Base-by-base conservation (phyloP, 2,329 filamentous ascomycete genomes). In the Chaetomium strumarium region DNA sequence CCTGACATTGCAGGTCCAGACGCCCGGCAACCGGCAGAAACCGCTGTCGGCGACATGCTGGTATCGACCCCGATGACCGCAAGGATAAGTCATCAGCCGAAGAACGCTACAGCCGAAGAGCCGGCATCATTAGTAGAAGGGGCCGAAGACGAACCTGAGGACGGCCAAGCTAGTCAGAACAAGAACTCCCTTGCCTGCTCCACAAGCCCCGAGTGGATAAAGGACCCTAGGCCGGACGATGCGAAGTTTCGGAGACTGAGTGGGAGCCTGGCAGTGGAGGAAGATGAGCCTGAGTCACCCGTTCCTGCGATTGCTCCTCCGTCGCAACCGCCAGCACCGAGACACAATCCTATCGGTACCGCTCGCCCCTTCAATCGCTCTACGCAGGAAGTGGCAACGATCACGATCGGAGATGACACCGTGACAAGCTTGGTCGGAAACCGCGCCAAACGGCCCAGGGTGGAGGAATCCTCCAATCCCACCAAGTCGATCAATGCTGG, bases 331-430 rank as follows among this genome's bases (percentile, higher is more conserved):
- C 62, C 64, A 36, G 63, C 63, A 11, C 56, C 61, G 16, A 64
- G 59, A 34, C 56, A 58, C 16, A 64, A 47, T 24, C 55, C 55
- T 13, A 48, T 52, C 13, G 58, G 61, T 6, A 44, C 56, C 1
- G n/a, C 58, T 6, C 58, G 60, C 7, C 58, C 61, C 19, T 75
- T 78, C 1, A 86, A 81, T 63, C 77, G 85, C 33, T 71, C 77
- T 2, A 77, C 79, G 1, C 70, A 77, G 29, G 83, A 88, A 61
- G 72, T 84, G 47, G 86, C 87, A 17, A 88, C 85, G 2, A 87
- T 92, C 44, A 90, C 85, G 0, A 81, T 92, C 49, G 88, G 86
- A 1, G 76, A 84, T 56, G 78, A 76, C 42, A 88, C 84, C 0
- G 76, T 83, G 5, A 85, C 80, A 0, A 84, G 83, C 17, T 76